A percentile compares a stretch with the other conserved stretches of the same genome.
Evolutionary conservation across 2,329 filamentous ascomycete species (phyloP).

Genomic region (Diaporthe vexans): DNA sequence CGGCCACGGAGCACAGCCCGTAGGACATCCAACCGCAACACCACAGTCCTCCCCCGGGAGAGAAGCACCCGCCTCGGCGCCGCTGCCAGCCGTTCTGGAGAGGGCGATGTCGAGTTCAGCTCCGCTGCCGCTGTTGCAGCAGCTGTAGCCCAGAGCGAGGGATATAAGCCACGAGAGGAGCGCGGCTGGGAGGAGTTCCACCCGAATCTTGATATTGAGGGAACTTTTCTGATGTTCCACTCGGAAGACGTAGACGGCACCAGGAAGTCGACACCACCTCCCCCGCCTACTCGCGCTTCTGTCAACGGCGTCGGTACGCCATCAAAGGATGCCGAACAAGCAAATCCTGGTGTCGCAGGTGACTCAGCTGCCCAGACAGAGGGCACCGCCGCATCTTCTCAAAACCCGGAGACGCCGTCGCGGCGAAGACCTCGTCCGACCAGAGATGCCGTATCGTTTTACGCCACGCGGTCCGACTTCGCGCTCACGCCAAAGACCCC

Average conservation of each 20-base stretch:
- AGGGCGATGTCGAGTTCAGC: constrained; percentile 78
- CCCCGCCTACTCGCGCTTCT: constrained; percentile 21
- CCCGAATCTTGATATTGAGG: constrained; percentile 91
- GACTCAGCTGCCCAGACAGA: constrained; percentile 59
- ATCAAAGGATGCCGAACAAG: constrained; percentile 58
- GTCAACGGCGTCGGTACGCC: constrained; percentile 61
- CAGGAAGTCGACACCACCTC: constrained; percentile 62
- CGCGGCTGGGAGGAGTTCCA: constrained; percentile 98
- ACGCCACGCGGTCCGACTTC: constrained; percentile 63
- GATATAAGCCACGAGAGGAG: constrained; percentile 97
- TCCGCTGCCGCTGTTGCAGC: constrained; percentile 92
- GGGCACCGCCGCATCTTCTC: constrained; percentile 45
- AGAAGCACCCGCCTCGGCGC: constrained; percentile 69
- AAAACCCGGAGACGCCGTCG: constrained; percentile 54
- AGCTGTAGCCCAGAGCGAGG: constrained; percentile 90
- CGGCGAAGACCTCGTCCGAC: constrained; percentile 62
- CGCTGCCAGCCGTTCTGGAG: constrained; percentile 61
- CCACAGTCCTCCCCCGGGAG: constrained; percentile 67
- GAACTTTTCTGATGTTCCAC: constrained; percentile 81
- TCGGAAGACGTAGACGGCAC: constrained; percentile 89
- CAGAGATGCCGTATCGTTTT: constrained; percentile 67
- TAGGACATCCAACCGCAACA: constrained; percentile 61
- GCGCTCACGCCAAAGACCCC: constrained; percentile 66
- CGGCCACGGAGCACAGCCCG: constrained; percentile 65
- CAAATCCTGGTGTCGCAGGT: constrained; percentile 49